Evolutionary conservation across 176 grass and related monocot species (phyloP).

Genomic region (Oryza longistaminata): DNA sequence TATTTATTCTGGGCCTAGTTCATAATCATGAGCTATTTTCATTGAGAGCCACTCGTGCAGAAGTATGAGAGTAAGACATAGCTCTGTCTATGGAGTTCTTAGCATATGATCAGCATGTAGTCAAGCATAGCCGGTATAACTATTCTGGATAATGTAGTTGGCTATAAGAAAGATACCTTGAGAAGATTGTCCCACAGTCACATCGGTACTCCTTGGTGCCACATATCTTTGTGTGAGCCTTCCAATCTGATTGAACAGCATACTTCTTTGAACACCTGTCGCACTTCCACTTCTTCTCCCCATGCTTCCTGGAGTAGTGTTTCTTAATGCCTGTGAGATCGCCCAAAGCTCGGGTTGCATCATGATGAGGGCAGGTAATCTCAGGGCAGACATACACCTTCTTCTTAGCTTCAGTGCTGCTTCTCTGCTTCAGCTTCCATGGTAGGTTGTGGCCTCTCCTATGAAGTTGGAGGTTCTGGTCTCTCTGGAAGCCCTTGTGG

Average conservation of each 20-base stretch:
- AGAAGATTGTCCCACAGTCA: conserved; percentile 68
- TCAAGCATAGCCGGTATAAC: not conserved
- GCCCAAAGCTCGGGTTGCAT: conserved; percentile 48
- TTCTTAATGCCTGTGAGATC: conserved; percentile 74
- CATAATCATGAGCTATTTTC: conserved; percentile 5
- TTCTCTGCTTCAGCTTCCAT: conserved; percentile 76
- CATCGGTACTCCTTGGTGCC: conserved; percentile 68
- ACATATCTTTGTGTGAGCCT: conserved; percentile 73
- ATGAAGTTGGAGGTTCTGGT: conserved; percentile 74
- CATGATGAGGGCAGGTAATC: conserved; percentile 58
- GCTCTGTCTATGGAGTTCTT: not conserved
- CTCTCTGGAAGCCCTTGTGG: conserved; percentile 69
- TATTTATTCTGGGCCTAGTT: not conserved
- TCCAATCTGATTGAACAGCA: conserved; percentile 73
- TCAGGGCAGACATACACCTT: conserved; percentile 63
- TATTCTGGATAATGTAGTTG: not conserved
- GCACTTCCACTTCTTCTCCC: conserved; percentile 82
- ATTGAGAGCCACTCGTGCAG: not conserved
- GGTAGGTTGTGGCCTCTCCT: conserved; percentile 71
- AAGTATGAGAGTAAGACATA: not conserved
- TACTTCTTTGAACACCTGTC: conserved; percentile 73
- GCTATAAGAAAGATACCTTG: conserved; percentile 47
- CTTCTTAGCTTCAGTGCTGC: conserved; percentile 56
- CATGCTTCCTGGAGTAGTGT: conserved; percentile 66
- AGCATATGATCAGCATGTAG: not conserved